These are phyloP conservation scores for Cylindrodendrum hubeiense DNA, from an alignment of 2,329 filamentous ascomycete genomes.

Conservation along the genomic window DNA sequence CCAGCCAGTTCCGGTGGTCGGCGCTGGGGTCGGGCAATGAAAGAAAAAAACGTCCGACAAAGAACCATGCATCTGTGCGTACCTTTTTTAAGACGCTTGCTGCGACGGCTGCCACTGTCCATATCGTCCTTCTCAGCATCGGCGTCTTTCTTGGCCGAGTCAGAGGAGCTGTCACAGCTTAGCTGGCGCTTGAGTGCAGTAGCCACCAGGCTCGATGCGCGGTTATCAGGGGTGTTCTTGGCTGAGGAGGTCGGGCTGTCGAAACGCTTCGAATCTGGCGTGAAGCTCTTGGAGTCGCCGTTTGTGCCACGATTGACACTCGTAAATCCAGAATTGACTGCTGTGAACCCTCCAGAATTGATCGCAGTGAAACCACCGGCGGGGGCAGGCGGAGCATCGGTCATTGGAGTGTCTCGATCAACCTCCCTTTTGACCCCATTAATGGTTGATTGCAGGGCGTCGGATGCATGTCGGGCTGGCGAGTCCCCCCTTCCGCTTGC, in stretches of 20 bases:
- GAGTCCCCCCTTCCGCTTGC: conserved; percentile 73
- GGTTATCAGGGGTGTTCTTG: conserved; percentile 75
- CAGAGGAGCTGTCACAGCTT: conserved; percentile 66
- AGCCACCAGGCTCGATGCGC: conserved; percentile 66
- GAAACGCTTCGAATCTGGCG: conserved; percentile 70
- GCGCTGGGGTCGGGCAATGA: conserved; percentile 19
- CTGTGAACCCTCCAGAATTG: conserved; percentile 71
- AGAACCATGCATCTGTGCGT: conserved; percentile 25
- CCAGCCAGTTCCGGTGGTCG: conserved; percentile 31
- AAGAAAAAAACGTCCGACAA: conserved; percentile 2
- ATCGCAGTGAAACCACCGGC: conserved; percentile 59
- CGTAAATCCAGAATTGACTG: conserved; percentile 79
- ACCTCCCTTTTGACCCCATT: conserved; percentile 59
- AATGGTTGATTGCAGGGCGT: conserved; percentile 64
- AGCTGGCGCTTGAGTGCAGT: conserved; percentile 83
- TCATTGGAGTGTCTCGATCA: conserved; percentile 63
- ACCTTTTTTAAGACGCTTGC: conserved; percentile 88
- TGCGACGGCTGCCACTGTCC: conserved; percentile 80
- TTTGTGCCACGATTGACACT: conserved; percentile 70
- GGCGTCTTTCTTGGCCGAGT: conserved; percentile 61
- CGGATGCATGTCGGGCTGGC: conserved; percentile 70
- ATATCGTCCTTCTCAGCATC: conserved; percentile 67
- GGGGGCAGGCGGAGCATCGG: conserved; percentile 57
- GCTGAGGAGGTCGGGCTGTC: conserved; percentile 73
- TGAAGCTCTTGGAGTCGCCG: conserved; percentile 67